These are phyloP conservation scores for Venturia asperata DNA, from an alignment of 2,329 filamentous ascomycete species.

Conservation along the genomic window DNA sequence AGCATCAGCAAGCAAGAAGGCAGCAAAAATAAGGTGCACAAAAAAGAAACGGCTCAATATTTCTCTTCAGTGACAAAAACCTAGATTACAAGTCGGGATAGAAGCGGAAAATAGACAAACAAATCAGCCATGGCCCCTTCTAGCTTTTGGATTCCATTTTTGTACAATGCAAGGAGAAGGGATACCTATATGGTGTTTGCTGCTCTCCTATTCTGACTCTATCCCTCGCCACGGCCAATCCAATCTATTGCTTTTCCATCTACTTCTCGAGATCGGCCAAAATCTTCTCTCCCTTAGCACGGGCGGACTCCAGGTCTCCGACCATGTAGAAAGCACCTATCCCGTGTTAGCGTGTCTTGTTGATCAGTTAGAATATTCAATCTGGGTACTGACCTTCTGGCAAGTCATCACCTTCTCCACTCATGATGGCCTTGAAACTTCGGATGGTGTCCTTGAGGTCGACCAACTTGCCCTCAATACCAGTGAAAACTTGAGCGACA, in stretches of 20 bases:
- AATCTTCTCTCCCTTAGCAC: conserved; percentile 99
- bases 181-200: conserved; percentile 4
- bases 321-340: conserved; percentile 88
- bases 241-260: conserved; percentile 10
- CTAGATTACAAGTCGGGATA: conserved; percentile 13
- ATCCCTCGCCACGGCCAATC: conserved; percentile 4
- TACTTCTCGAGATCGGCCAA: conserved; percentile 68
- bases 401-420: conserved; percentile 89
- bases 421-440: conserved; percentile 95
- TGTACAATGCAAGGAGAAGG: conserved; percentile 6
- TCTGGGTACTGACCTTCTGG: conserved; percentile 64
- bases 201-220: not conserved
- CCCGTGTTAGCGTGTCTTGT: conserved; percentile 23
- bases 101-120: conserved; percentile 1
- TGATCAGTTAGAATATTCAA: conserved; percentile 24
- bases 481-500: conserved; percentile 76
- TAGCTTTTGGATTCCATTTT: conserved; percentile 10
- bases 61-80: conserved; percentile 5
- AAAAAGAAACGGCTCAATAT: conserved; percentile 9
- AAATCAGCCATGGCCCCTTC: conserved; percentile 7
- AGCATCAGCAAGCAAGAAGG: not conserved
- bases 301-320: conserved; percentile 86
- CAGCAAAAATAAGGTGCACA: not conserved
- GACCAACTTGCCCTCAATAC: conserved; percentile 94
- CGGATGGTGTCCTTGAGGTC: conserved; percentile 97